These are phyloP conservation scores for Akanthomyces uredinophilus DNA, from an alignment of 2,329 filamentous ascomycete genomes.

Conservation along the genomic window DNA sequence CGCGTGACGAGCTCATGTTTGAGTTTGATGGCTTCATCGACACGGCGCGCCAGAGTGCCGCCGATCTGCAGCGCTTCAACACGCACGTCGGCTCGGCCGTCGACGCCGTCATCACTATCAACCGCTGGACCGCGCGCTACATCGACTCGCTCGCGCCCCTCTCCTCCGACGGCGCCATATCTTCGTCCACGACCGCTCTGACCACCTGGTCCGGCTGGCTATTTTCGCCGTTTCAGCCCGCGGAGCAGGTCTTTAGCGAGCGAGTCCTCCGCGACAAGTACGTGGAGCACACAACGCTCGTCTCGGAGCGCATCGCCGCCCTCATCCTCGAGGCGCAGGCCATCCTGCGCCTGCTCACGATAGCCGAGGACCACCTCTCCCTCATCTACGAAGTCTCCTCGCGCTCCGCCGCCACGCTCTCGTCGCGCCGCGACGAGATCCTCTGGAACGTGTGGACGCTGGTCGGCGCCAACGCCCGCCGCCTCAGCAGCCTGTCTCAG, in stretches of 20 bases:
- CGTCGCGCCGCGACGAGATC: slow-evolving; percentile 58
- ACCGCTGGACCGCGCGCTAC: slow-evolving; percentile 67
- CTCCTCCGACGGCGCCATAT: slow-evolving; percentile 20
- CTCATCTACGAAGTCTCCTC: slow-evolving; percentile 65
- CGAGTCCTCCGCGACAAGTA: slow-evolving; percentile 66
- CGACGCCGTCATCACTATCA: slow-evolving; percentile 69
- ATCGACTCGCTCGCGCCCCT: slow-evolving; percentile 53
- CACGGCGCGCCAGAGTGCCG: slow-evolving; percentile 57
- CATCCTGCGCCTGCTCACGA: slow-evolving; percentile 59
- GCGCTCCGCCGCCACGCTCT: slow-evolving; percentile 55
- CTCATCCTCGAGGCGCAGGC: slow-evolving; percentile 68
- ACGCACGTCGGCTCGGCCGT: slow-evolving; percentile 68
- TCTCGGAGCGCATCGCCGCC: slow-evolving; percentile 62
- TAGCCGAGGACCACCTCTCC: slow-evolving; percentile 64
- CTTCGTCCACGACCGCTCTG: slow-evolving; percentile 28
- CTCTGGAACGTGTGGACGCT: slow-evolving; percentile 67
- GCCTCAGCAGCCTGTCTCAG: slow-evolving; percentile 54
- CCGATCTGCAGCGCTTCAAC: slow-evolving; percentile 70
- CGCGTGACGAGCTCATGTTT: slow-evolving; percentile 63
- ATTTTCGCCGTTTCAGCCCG: slow-evolving; percentile 59
- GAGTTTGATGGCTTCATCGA: slow-evolving; percentile 75
- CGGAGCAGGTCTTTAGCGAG: slow-evolving; percentile 44
- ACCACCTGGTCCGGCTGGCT: slow-evolving; percentile 39
- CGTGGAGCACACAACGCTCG: slow-evolving; percentile 62
- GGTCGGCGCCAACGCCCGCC: slow-evolving; percentile 62